Conservation (phyloP, 805 yeast genomes). For the Dipodascopsis tothii region DNA sequence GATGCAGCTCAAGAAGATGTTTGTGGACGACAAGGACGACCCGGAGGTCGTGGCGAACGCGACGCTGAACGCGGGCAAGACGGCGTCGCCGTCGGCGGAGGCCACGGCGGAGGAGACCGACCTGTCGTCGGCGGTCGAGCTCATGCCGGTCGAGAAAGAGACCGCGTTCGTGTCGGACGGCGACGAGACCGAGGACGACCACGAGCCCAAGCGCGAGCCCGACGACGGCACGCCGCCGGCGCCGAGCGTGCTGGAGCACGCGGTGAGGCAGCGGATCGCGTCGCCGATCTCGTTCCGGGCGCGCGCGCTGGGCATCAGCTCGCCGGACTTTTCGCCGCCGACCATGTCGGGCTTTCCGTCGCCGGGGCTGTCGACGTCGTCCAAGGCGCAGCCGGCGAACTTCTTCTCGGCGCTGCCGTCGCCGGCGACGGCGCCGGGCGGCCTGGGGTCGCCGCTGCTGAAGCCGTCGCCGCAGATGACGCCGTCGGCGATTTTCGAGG, state of each 20-base stretch:
- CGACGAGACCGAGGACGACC: too few species aligned
- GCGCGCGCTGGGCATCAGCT: not conserved
- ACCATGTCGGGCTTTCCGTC: constrained; percentile 17
- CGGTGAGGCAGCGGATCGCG: too few species aligned
- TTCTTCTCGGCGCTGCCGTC: too few species aligned
- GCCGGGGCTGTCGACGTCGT: constrained; percentile 12
- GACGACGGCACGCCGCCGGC: too few species aligned
- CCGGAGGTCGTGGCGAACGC: constrained; percentile 14
- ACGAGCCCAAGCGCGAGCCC: too few species aligned
- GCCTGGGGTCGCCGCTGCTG: too few species aligned
- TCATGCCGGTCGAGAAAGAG: constrained; percentile 17
- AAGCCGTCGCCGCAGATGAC: too few species aligned
- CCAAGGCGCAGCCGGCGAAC: not conserved
- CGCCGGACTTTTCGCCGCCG: constrained; percentile 1
- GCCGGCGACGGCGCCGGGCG: too few species aligned
- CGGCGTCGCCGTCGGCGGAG: constrained; percentile 17
- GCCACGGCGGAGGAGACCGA: constrained; percentile 15
- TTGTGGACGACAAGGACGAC: constrained; percentile 40
- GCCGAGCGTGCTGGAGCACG: too few species aligned
- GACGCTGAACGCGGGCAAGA: constrained; percentile 10
- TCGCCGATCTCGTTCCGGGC: too few species aligned
- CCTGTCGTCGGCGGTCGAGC: constrained; percentile 11
- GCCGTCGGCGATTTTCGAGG: too few species aligned
- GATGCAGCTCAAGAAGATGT: constrained; percentile 69
- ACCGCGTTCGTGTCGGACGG: too few species aligned